Conservation (phyloP, 1,139 yeast species). For the Arxiozyma slooffiae region DNA sequence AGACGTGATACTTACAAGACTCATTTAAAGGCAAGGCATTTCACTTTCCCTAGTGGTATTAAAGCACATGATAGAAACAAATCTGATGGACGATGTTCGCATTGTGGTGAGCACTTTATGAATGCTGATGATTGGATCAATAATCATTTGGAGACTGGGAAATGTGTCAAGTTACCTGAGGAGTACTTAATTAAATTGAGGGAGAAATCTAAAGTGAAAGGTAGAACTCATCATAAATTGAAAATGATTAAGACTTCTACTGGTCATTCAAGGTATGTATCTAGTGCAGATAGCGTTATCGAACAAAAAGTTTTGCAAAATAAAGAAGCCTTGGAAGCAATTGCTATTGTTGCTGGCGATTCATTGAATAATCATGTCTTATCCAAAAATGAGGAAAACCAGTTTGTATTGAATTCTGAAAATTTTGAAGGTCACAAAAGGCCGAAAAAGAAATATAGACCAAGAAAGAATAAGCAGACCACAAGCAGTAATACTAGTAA, state of each 20-base stretch:
- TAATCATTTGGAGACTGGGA: conserved; percentile 73
- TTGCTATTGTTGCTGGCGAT: conserved; percentile 28
- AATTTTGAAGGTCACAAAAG: conserved; percentile 15
- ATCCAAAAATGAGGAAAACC: conserved; percentile 21
- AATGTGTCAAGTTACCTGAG: conserved; percentile 59
- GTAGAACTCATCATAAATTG: conserved; percentile 19
- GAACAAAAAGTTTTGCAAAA: conserved; percentile 28
- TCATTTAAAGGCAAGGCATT: conserved; percentile 86
- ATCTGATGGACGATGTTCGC: conserved; percentile 68
- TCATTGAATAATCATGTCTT: conserved; percentile 17
- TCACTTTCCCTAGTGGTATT: conserved; percentile 78
- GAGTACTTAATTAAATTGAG: conserved; percentile 32
- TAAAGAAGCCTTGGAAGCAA: conserved; percentile 29
- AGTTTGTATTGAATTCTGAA: conserved; percentile 23
- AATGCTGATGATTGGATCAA: conserved; percentile 86
- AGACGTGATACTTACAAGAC: conserved; percentile 94
- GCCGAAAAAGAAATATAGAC: conserved; percentile 10
- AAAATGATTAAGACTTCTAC: conserved; percentile 29
- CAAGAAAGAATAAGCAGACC: conserved; percentile 5
- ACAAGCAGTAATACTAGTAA: neutral
- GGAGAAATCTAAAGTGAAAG: conserved; percentile 5
- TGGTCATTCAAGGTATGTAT: conserved; percentile 30
- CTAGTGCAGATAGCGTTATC: conserved; percentile 28
- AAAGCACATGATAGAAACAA: conserved; percentile 61
- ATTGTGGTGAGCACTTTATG: conserved; percentile 65